A percentile compares a stretch with the other conserved stretches of the same genome.
phyloP scores from a whole-genome alignment of 108 stramenopile genomes.

The Cyclotella cryptica region DNA sequence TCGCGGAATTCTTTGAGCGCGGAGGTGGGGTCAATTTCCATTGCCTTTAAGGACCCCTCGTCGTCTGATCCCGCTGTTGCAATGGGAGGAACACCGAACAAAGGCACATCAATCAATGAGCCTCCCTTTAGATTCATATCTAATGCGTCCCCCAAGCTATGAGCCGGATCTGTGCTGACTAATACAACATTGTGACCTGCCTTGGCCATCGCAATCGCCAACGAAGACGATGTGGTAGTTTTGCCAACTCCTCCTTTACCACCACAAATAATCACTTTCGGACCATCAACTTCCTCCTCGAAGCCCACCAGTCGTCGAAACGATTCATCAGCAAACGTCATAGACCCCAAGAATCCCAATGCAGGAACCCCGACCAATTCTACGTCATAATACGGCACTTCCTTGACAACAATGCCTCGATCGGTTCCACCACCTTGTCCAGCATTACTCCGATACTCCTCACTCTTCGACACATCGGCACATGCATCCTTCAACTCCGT shows the following conservation, averaged over 20 bases:
- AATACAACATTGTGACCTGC: slow-evolving; percentile 87
- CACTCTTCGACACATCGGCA: slow-evolving; percentile 68
- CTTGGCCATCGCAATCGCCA: slow-evolving; percentile 89
- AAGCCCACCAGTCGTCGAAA: slow-evolving; percentile 56
- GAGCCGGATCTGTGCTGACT: slow-evolving; percentile 96
- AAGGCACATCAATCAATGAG: slow-evolving; percentile 67
- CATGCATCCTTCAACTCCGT: slow-evolving; percentile 65
- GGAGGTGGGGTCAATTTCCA: slow-evolving; percentile 86
- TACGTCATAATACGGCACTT: slow-evolving; percentile 86
- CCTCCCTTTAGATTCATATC: slow-evolving; percentile 81
- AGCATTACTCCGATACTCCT: slow-evolving; percentile 70
- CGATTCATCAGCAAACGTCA: slow-evolving; percentile 60
- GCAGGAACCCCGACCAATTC: slow-evolving; percentile 89
- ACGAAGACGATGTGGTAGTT: slow-evolving; percentile 86
- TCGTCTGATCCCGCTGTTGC: neutral
- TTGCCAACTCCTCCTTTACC: slow-evolving; percentile 92
- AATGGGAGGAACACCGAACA: slow-evolving; percentile 73
- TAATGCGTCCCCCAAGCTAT: slow-evolving; percentile 95
- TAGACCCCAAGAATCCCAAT: slow-evolving; percentile 70
- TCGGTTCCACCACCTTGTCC: slow-evolving; percentile 22
- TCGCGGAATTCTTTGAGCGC: slow-evolving; percentile 80
- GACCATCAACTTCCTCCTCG: slow-evolving; percentile 63
- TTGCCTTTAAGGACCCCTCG: slow-evolving; percentile 79
- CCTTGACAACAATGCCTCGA: slow-evolving; percentile 63
- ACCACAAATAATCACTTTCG: slow-evolving; percentile 85